A percentile compares a stretch with the other conserved stretches of the same genome.
phyloP scores from a whole-genome alignment of 2,329 filamentous ascomycete species.

The Aciculosporium take region DNA sequence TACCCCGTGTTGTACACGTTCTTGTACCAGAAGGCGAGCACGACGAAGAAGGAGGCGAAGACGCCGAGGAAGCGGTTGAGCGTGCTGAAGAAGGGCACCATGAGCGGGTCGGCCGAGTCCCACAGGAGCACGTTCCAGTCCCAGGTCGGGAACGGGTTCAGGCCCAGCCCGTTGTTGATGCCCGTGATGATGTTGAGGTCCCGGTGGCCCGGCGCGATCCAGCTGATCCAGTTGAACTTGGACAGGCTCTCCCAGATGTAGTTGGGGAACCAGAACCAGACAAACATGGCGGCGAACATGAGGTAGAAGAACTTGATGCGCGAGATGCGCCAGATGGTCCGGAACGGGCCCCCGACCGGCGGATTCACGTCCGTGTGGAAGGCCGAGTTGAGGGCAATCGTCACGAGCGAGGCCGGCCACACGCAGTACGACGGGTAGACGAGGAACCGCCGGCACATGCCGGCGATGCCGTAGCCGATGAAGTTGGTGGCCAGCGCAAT shows the following conservation, averaged over 20 bases:
- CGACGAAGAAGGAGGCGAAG: conserved; percentile 38
- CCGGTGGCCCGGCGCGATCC: conserved; percentile 35
- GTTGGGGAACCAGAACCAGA: conserved; percentile 45
- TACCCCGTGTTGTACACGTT: conserved; percentile 44
- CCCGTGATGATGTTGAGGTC: conserved; percentile 29
- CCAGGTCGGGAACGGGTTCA: conserved; percentile 32
- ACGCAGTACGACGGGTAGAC: conserved; percentile 42
- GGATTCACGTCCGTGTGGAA: conserved; percentile 33
- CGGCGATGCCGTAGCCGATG: conserved; percentile 46
- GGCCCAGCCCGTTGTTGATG: conserved; percentile 29
- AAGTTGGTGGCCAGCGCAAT: conserved; percentile 42
- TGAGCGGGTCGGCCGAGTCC: conserved; percentile 29
- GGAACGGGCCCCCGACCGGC: conserved; percentile 27
- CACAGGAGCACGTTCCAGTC: conserved; percentile 34
- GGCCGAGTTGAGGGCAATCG: conserved; percentile 38
- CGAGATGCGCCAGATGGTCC: conserved; percentile 30
- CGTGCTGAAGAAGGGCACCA: conserved; percentile 43
- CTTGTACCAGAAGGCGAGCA: conserved; percentile 43
- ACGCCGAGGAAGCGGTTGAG: conserved; percentile 47
- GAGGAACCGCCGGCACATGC: conserved; percentile 36
- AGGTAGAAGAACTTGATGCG: conserved; percentile 37
- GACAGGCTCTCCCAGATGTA: conserved; percentile 38
- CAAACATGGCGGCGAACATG: conserved; percentile 37
- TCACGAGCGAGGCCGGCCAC: conserved; percentile 42
- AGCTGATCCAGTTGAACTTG: conserved; percentile 42